Evolutionary conservation across 176 grass and related monocot genomes (phyloP).

Genomic region (Urochloa ruziziensis): DNA sequence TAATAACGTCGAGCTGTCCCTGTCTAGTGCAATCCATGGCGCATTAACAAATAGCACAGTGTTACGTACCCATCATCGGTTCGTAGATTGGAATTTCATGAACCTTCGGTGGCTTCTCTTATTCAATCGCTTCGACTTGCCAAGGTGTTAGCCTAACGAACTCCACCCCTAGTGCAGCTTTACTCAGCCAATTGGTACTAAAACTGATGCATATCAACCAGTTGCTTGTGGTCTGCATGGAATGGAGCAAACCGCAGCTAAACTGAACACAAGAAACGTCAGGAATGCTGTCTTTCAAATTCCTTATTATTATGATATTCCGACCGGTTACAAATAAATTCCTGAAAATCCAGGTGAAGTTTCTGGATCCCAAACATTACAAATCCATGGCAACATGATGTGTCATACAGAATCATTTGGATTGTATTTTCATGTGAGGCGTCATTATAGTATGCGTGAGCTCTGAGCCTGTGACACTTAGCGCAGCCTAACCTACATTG

Average conservation of each 20-base stretch:
- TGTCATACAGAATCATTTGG: neutral
- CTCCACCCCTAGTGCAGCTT: too few relatives aligned
- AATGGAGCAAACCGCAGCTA: neutral
- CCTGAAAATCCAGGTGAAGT: neutral
- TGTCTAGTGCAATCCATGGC: neutral
- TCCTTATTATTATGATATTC: neutral
- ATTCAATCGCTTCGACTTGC: neutral
- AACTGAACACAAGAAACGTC: neutral
- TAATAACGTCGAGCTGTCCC: neutral
- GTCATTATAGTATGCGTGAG: neutral
- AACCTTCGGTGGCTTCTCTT: too few relatives aligned
- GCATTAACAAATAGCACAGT: neutral
- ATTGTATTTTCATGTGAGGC: neutral
- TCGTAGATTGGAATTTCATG: neutral
- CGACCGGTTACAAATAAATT: neutral
- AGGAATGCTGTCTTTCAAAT: neutral
- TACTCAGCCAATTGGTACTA: neutral
- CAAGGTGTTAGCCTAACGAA: neutral
- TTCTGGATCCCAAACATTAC: neutral
- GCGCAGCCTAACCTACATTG: slow-evolving; percentile 5
- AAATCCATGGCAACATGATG: neutral
- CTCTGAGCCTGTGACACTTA: neutral
- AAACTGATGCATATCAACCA: slow-evolving; percentile 11
- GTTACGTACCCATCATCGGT: neutral
- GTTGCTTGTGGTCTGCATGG: neutral